phyloP scores from a whole-genome alignment of 148 eudicot genomes.

The Arctostaphylos glauca region DNA sequence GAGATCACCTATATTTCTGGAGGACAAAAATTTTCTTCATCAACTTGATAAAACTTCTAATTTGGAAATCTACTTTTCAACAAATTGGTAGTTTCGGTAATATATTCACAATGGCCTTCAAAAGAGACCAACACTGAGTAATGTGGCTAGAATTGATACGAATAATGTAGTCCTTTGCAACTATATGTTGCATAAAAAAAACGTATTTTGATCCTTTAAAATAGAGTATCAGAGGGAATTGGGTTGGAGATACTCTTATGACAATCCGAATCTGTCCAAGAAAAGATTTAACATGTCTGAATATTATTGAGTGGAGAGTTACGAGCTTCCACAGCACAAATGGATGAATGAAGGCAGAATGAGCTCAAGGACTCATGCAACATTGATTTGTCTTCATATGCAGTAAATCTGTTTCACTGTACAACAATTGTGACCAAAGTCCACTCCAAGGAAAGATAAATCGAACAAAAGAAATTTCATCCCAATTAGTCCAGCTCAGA shows the following conservation, averaged over 20 bases:
- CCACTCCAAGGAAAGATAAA: not conserved
- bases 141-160: not conserved
- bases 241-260: not conserved
- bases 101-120: not conserved
- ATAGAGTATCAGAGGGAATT: not conserved
- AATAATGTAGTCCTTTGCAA: not conserved
- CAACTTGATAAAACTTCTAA: not conserved
- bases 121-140: not conserved
- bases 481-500: not conserved
- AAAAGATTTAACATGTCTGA: not conserved
- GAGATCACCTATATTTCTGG: not conserved
- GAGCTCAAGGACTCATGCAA: not conserved
- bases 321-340: not conserved
- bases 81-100: not conserved
- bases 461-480: not conserved
- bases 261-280: not conserved
- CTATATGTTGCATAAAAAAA: not conserved
- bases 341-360: not conserved
- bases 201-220: not conserved
- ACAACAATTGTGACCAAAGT: not conserved
- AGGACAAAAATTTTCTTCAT: not conserved
- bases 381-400: not conserved
- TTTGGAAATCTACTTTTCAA: not conserved
- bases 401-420: not conserved
- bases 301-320: not conserved